Evolutionary conservation across 2,329 filamentous ascomycete genomes (phyloP), one percentile per base, ranked within the genome.

Genomic region (Aspergillus sclerotialis): DNA sequence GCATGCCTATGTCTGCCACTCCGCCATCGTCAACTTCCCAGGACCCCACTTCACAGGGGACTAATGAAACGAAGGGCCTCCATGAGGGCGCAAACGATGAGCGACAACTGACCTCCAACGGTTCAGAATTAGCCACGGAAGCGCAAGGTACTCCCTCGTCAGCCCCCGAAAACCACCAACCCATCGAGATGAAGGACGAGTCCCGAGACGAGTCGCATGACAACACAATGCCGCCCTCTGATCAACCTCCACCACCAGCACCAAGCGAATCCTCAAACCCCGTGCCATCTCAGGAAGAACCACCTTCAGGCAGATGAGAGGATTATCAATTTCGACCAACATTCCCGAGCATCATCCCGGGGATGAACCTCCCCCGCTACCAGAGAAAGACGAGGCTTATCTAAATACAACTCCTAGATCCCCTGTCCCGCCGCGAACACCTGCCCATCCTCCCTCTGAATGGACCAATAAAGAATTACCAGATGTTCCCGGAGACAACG

Each of bases 381-480:
- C 70, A 3, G 62, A 66, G 2, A 72, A 72, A 48, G 70, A 75
- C 46, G 63, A 70, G 31, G 56, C 61, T 23, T 78, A 76, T 51
- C 57, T 71, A 13, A 66, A 68, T 41, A 63, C 67, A 35, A 70
- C 66, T 1, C n/a, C n/a, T n/a, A 65, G 61, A 48, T 69, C 60
- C 34, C 67, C 62, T 41, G 37, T 52, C 39, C 52, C 58, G 15
- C 63, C 66, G 12, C 55, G 59, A 31, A 61, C 63, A 30, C 56
- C 66, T 14, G 52, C 64, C n/a, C 53, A 58, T 28, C 50, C 55
- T n/a, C 44, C 46, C 14, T 61, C 52, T 40, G 55, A 51, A 37
- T 55, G 38, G 52, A 56, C 44, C 39, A 56, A 65, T 36, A 63
- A 63, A 44, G 61, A 61, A 38, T 60, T 61, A 28, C 55, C 56